These are phyloP conservation scores for Ceratocystiopsis sp. DNA, from an alignment of 2,329 filamentous ascomycete genomes.

Conservation along the genomic window DNA sequence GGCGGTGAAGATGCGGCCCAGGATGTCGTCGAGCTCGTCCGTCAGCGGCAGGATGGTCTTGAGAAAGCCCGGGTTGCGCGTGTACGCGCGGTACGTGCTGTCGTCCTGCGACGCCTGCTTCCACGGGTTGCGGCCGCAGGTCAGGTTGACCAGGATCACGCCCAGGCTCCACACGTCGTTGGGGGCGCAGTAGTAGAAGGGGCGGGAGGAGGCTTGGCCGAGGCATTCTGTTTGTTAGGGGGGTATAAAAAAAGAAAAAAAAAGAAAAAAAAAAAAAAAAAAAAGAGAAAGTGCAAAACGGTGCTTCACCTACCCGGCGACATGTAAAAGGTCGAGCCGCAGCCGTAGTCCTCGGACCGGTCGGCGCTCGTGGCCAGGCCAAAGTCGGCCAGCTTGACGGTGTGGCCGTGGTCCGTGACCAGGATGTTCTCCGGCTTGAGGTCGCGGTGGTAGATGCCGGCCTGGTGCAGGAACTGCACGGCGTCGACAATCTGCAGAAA, in stretches of 20 bases:
- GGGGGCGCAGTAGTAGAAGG: constrained; percentile 77
- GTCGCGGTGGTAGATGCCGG: constrained; percentile 93
- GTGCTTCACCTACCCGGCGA: constrained; percentile 83
- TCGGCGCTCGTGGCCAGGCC: constrained; percentile 77
- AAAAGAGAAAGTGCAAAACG: too few species aligned
- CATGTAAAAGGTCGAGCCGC: constrained; percentile 98
- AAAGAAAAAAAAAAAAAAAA: not conserved
- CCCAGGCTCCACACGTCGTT: constrained; percentile 99
- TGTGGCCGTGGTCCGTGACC: constrained; percentile 73
- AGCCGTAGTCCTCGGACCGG: constrained; percentile 85
- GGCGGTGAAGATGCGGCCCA: constrained; percentile 74
- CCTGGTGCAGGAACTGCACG: constrained; percentile 82
- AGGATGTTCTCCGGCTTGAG: constrained; percentile 97
- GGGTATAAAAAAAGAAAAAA: not conserved
- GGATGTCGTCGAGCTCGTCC: constrained; percentile 72
- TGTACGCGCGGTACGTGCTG: constrained; percentile 83
- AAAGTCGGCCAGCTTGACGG: constrained; percentile 93
- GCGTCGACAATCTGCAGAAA: constrained; percentile 95
- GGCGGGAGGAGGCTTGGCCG: constrained; percentile 54
- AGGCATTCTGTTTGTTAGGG: constrained; percentile 56
- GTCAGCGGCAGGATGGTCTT: constrained; percentile 86
- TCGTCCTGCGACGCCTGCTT: constrained; percentile 90
- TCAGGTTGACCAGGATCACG: constrained; percentile 92
- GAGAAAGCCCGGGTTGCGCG: constrained; percentile 71
- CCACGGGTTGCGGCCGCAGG: constrained; percentile 96